Base-by-base conservation (phyloP, 352 stramenopile species). In the Globisporangium acanthophoron region DNA sequence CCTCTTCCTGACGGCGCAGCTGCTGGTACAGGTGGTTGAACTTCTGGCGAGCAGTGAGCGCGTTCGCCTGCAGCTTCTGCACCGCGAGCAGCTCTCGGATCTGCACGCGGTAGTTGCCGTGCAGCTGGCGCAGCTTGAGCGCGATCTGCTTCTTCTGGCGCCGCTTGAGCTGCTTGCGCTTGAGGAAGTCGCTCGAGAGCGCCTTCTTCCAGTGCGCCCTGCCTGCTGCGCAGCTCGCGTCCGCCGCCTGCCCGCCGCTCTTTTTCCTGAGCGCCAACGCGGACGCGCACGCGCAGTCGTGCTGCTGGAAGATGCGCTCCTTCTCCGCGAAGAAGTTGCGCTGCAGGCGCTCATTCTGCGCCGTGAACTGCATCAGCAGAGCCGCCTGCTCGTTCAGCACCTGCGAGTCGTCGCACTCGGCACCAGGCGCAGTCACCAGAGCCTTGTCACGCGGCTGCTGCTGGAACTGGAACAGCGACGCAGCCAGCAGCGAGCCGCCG, bases 111-210 rank as follows among this genome's bases (percentile, higher is more conserved):
- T 81, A 84, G 37, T 56, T 77, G n/a, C 58, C 55, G 47, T 76
- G 74, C 3, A 87, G 58, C 54, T 78, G 65, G 40, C 75, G 73
- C n/a, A 84, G 57, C 47, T 84, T 79, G 15, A 64, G 61, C 24
- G 65, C 72, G 21, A 90, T 66, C 44, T 80, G 76, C 54, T 88
- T 87, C 57, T 88, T 90, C 33, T 87, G 71, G 0, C 80, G 79
- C 40, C 79, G 76, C 54, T 88, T 87, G 49, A 91, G 69, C 47
- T 92, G 77, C 54, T 90, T 88, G 59, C 71, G 73, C 58, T 82
- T 82, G 48, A 68, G 62, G 35, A 79, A 88, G 45, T 86, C 67
- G 51, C 70, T 66, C 31, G 66, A 70, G 16, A 86, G 70, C 33
- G 56, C 62, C 37, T 73, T 80, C 33, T 73, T 72, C 75, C 78